phyloP scores from a whole-genome alignment of 352 stramenopile genomes.

The Thraustotheca clavata region DNA sequence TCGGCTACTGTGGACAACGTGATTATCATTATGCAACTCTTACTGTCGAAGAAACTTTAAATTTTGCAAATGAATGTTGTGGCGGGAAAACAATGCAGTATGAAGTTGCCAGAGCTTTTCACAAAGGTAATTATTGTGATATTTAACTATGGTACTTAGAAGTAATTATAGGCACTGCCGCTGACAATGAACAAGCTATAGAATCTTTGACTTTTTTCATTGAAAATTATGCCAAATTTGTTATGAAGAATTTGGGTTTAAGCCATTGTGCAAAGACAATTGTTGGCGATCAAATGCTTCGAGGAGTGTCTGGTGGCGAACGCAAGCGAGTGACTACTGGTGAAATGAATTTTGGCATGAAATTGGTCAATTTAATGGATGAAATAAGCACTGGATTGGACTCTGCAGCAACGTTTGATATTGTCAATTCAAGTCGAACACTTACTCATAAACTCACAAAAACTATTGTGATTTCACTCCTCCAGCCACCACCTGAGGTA shows the following conservation, averaged over 20 bases:
- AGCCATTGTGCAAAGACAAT: constrained; percentile 27
- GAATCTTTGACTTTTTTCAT: neutral
- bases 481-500: constrained; percentile 89
- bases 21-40: constrained; percentile 42
- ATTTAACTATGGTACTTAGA: neutral
- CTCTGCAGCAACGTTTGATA: constrained; percentile 30
- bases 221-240: constrained; percentile 20
- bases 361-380: constrained; percentile 46
- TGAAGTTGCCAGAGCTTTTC: neutral
- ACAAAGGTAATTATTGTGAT: neutral
- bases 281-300: constrained; percentile 28
- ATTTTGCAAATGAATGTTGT: constrained; percentile 34
- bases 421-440: constrained; percentile 39
- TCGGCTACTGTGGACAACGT: constrained; percentile 35
- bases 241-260: constrained; percentile 21
- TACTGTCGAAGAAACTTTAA: constrained; percentile 44
- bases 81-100: neutral
- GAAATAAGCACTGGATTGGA: constrained; percentile 28
- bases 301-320: constrained; percentile 53
- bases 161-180: neutral
- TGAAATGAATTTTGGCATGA: constrained; percentile 55
- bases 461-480: constrained; percentile 64
- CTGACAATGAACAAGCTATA: constrained; percentile 1
- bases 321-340: constrained; percentile 68
- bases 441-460: constrained; percentile 39